These are phyloP conservation scores for Quercus phellos DNA, from an alignment of 331 rosid genomes.

Conservation along the genomic window DNA sequence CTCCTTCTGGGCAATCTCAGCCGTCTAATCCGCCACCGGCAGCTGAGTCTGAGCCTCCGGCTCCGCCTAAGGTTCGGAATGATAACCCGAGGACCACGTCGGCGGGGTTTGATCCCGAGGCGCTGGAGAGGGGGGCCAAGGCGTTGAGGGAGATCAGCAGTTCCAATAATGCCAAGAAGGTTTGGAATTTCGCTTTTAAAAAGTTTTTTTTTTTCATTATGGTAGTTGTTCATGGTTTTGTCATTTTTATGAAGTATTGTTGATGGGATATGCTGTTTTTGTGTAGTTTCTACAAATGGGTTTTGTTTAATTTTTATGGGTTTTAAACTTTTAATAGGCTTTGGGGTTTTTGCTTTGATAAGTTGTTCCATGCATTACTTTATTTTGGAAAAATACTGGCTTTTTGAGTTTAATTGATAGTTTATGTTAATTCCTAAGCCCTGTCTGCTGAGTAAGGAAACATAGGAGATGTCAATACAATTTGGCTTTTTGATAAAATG, in stretches of 20 bases:
- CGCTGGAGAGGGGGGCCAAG: constrained; percentile 72
- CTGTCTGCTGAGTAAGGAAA: too few relatives aligned
- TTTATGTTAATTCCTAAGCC: not conserved
- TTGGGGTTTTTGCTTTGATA: not conserved
- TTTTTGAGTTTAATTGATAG: not conserved
- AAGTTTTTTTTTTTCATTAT: not conserved
- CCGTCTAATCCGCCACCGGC: constrained; percentile 16
- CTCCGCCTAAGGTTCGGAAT: constrained; percentile 62
- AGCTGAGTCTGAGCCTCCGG: constrained; percentile 20
- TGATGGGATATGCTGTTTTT: not conserved
- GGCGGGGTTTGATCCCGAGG: constrained; percentile 83
- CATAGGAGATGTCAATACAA: not conserved
- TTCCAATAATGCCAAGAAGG: constrained; percentile 70
- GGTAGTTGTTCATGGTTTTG: not conserved
- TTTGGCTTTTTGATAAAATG: not conserved
- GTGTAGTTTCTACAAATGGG: not conserved
- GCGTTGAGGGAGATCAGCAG: constrained; percentile 43
- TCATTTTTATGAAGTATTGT: not conserved
- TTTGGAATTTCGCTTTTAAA: not conserved
- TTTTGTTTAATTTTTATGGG: not conserved
- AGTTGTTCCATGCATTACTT: not conserved
- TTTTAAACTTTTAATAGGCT: not conserved
- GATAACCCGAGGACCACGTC: constrained; percentile 75
- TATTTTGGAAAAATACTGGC: not conserved
- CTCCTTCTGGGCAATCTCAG: constrained; percentile 22